Conservation (phyloP, 257 asterid species). For the Henckelia pumila region DNA sequence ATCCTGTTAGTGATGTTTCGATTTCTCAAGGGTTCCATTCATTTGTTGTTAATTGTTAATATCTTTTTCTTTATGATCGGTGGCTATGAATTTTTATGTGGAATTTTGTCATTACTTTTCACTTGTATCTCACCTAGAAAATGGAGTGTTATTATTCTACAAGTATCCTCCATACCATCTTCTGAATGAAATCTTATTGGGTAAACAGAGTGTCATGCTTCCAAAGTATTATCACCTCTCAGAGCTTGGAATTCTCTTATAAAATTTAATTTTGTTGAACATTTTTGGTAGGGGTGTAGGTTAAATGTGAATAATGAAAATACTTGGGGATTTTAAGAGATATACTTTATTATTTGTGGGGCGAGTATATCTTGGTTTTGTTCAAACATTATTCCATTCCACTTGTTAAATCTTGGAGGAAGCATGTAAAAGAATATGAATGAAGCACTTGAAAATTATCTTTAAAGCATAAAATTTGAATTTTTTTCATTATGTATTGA, state of each 20-base stretch:
- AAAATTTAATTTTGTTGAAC: background rate
- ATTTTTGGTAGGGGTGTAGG: background rate
- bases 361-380: background rate
- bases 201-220: background rate
- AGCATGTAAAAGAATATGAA: too few relatives aligned
- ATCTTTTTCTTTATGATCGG: background rate
- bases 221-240: background rate
- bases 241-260: conserved; percentile 1
- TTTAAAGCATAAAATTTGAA: too few relatives aligned
- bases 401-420: too few relatives aligned
- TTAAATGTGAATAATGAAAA: background rate
- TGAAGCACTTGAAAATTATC: too few relatives aligned
- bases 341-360: background rate
- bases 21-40: conserved; percentile 5
- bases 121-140: conserved; percentile 10
- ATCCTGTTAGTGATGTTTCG: conserved; percentile 56
- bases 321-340: background rate
- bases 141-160: background rate
- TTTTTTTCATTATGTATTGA: conserved; percentile 13
- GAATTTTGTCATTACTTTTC: conserved; percentile 5
- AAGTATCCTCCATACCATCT: background rate
- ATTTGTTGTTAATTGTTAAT: conserved; percentile 20
- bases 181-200: background rate
- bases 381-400: background rate
- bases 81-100: conserved; percentile 12